Evolutionary conservation across 805 yeast species (phyloP).

Genomic region (Candida quercuum): DNA sequence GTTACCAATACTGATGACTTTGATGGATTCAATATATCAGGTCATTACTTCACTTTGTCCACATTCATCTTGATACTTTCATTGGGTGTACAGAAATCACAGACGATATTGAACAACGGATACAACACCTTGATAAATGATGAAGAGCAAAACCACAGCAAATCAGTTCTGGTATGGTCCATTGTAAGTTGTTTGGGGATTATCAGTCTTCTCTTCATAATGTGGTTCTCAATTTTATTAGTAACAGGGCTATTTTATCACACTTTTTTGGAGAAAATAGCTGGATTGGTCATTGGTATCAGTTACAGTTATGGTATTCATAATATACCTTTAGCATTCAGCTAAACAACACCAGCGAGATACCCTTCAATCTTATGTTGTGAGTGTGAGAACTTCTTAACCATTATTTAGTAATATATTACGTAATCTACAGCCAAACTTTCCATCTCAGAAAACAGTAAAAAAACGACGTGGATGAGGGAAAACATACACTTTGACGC

Average conservation of each 20-base stretch:
- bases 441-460: no score
- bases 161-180: neutral
- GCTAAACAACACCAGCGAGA: no score
- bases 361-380: no score
- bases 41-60: neutral
- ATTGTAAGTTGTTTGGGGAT: neutral
- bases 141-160: neutral
- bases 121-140: neutral
- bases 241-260: neutral
- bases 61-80: neutral
- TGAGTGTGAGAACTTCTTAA: no score
- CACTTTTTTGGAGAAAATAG: neutral
- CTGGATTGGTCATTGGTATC: neutral
- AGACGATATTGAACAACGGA: neutral
- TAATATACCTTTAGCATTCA: no score
- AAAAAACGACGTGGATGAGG: no score
- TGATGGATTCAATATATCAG: constrained; percentile 1
- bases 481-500: no score
- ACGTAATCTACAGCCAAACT: no score
- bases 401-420: no score
- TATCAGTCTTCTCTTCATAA: neutral
- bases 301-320: no score
- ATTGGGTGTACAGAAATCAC: neutral
- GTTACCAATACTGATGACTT: neutral
- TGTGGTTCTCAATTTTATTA: neutral